phyloP scores from a whole-genome alignment of 176 grass and related monocot species.

The Phyllostachys edulis region DNA sequence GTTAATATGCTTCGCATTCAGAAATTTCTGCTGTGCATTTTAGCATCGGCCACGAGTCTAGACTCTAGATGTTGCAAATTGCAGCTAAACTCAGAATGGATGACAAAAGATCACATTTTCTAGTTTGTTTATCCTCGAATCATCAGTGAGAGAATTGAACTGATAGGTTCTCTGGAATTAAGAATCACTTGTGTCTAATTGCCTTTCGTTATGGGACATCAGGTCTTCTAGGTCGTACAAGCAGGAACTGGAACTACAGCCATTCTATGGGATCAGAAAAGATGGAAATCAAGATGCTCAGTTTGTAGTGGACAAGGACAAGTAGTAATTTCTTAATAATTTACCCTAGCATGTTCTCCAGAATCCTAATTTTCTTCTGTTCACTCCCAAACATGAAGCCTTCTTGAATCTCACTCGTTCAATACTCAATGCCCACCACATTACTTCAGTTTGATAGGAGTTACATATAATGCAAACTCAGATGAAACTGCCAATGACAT shows the following conservation, averaged over 20 bases:
- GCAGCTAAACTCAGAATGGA: neutral
- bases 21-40: neutral
- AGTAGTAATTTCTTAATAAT: slow-evolving; percentile 18
- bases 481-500: neutral
- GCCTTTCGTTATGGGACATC: neutral
- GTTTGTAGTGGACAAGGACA: slow-evolving; percentile 12
- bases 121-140: neutral
- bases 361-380: neutral
- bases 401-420: neutral
- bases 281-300: neutral
- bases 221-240: slow-evolving; percentile 31
- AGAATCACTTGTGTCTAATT: neutral
- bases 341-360: neutral
- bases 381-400: neutral
- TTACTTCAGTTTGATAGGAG: neutral
- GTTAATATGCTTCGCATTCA: neutral
- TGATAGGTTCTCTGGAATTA: neutral
- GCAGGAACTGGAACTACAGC: slow-evolving; percentile 38
- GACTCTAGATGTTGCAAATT: neutral
- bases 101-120: neutral
- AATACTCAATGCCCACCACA: neutral
- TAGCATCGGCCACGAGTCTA: neutral
- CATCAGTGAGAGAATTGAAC: neutral
- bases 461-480: neutral
- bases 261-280: neutral